Percentiles rank a stretch among this genome's conserved stretches.
Evolutionary conservation across 768 basidiomycete genomes (phyloP).

Genomic region (Mycena chlorophos): DNA sequence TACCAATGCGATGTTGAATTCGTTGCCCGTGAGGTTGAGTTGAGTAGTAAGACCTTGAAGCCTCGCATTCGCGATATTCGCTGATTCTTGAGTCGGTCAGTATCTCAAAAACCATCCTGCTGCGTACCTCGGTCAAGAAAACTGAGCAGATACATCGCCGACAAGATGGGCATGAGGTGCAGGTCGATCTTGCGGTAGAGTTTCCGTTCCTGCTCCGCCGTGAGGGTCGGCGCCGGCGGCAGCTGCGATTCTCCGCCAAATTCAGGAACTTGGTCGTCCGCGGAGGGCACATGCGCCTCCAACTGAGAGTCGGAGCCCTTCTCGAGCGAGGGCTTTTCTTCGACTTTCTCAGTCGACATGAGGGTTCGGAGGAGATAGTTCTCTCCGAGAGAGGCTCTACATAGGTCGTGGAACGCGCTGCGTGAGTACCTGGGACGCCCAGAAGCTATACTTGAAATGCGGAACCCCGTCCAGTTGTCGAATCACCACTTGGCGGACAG

Average conservation of each 20-base stretch:
- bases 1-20: slow-evolving; percentile 70
- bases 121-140: slow-evolving; percentile 62
- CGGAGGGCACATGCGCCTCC: background rate
- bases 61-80: slow-evolving; percentile 68
- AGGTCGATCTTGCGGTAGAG: slow-evolving; percentile 62
- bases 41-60: slow-evolving; percentile 61
- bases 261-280: slow-evolving; percentile 26
- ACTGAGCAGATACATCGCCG: slow-evolving; percentile 60
- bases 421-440: too few relatives aligned
- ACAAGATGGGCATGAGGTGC: slow-evolving; percentile 57
- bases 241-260: slow-evolving; percentile 48
- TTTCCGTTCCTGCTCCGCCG: slow-evolving; percentile 49
- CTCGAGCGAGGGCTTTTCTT: slow-evolving; percentile 5
- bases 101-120: background rate
- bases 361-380: background rate
- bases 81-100: slow-evolving; percentile 30
- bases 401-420: too few relatives aligned
- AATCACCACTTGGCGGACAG: too few relatives aligned
- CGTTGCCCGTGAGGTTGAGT: slow-evolving; percentile 54
- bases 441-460: too few relatives aligned
- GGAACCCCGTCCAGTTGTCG: too few relatives aligned
- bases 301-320: slow-evolving; percentile 9
- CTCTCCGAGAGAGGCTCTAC: too few relatives aligned
- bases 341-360: slow-evolving; percentile 10
- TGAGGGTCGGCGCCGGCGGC: slow-evolving; percentile 47